Conservation (phyloP, 495 filamentous ascomycete genomes). For the Astrocystis sublimbata region DNA sequence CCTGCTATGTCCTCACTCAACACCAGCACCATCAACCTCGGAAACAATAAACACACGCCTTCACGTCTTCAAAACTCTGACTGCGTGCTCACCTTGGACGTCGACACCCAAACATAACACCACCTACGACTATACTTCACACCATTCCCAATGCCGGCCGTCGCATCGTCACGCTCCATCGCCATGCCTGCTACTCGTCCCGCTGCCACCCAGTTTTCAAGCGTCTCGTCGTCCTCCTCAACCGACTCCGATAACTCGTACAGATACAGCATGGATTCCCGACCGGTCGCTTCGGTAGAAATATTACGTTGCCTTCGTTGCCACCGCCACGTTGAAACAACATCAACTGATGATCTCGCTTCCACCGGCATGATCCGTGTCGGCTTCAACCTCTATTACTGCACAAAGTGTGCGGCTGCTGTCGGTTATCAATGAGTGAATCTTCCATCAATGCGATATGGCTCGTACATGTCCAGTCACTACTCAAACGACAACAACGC, state of each 20-base stretch:
- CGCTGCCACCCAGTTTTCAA: conserved; percentile 39
- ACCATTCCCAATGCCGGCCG: background rate
- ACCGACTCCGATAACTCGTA: conserved; percentile 44
- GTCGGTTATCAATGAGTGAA: conserved; percentile 66
- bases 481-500: background rate
- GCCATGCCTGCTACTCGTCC: conserved; percentile 30
- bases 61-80: background rate
- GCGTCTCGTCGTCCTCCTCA: conserved; percentile 39
- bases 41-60: background rate
- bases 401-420: conserved; percentile 69
- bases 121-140: background rate
- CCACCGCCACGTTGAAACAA: conserved; percentile 55
- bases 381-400: conserved; percentile 79
- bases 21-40: background rate
- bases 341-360: conserved; percentile 54
- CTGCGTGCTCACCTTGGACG: background rate
- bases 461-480: background rate
- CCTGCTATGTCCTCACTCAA: background rate
- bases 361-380: conserved; percentile 64
- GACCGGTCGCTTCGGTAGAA: conserved; percentile 49
- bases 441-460: background rate
- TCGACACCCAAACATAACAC: background rate
- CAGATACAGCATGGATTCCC: conserved; percentile 47
- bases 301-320: conserved; percentile 57
- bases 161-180: background rate